Evolutionary conservation across 2,329 filamentous ascomycete genomes (phyloP).

Genomic region (Purpureocillium takamizusanense): DNA sequence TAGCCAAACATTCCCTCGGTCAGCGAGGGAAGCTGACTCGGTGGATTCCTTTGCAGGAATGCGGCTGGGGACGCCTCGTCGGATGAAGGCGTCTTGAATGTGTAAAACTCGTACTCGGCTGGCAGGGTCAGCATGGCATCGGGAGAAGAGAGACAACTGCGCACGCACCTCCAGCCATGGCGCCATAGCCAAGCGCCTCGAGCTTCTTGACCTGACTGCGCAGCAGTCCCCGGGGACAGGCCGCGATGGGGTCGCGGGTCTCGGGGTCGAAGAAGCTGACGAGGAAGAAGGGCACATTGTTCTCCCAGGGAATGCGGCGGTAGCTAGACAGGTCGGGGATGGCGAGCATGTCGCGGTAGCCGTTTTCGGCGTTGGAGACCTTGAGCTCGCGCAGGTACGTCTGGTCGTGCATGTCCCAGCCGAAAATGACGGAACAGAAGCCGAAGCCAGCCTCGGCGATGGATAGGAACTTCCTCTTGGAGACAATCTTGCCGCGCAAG

Average conservation of each 20-base stretch:
- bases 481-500: constrained; percentile 81
- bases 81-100: constrained; percentile 62
- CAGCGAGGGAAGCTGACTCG: constrained; percentile 63
- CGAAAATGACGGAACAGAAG: constrained; percentile 90
- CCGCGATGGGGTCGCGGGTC: constrained; percentile 59
- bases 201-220: constrained; percentile 60
- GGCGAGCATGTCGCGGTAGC: constrained; percentile 78
- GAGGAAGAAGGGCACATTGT: constrained; percentile 76
- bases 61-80: constrained; percentile 57
- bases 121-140: background rate
- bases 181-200: constrained; percentile 59
- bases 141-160: background rate
- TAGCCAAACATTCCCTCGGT: constrained; percentile 97
- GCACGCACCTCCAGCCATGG: constrained; percentile 77
- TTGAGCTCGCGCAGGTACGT: constrained; percentile 79
- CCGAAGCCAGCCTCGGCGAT: constrained; percentile 76
- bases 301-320: constrained; percentile 84
- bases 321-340: constrained; percentile 70
- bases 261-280: constrained; percentile 80
- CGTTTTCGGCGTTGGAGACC: constrained; percentile 85
- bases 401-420: constrained; percentile 95
- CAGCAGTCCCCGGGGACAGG: constrained; percentile 71
- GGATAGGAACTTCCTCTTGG: constrained; percentile 86
- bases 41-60: constrained; percentile 66
- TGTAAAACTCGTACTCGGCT: constrained; percentile 96